A percentile compares a stretch with the other conserved stretches of the same genome.
These are phyloP conservation scores for Zygnema circumcarinatum DNA, from an alignment of 139 green algal genomes.

Conservation along the genomic window DNA sequence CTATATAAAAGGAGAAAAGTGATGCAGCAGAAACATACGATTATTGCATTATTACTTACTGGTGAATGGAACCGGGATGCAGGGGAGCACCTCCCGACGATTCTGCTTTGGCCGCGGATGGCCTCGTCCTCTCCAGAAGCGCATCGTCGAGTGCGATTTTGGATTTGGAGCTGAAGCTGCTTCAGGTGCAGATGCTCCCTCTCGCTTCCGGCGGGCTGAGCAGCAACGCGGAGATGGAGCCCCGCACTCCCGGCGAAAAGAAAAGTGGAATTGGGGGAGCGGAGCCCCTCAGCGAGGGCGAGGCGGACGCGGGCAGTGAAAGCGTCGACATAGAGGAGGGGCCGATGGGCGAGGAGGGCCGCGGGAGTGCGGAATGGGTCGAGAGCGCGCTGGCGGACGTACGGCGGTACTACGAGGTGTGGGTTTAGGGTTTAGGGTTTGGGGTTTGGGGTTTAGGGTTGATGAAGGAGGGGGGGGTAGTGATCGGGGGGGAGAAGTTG, in stretches of 20 bases:
- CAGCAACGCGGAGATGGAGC: not conserved
- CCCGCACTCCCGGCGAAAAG: not conserved
- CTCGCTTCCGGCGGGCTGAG: not conserved
- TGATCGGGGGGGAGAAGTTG: too few relatives aligned
- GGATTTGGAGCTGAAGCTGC: not conserved
- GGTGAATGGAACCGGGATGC: too few relatives aligned
- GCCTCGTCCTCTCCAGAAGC: too few relatives aligned
- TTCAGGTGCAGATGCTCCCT: not conserved
- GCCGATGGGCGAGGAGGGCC: not conserved
- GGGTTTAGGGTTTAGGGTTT: too few relatives aligned
- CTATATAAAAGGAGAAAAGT: too few relatives aligned
- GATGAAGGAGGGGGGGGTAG: too few relatives aligned
- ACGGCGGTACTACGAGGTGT: not conserved
- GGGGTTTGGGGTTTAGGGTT: too few relatives aligned
- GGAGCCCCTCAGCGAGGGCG: too few relatives aligned
- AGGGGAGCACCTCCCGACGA: too few relatives aligned
- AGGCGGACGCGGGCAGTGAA: not conserved
- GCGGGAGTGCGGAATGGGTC: not conserved
- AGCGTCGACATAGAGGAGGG: not conserved
- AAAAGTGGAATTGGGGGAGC: not conserved
- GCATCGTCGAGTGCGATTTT: not conserved
- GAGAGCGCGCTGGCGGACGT: not conserved
- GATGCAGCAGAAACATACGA: too few relatives aligned
- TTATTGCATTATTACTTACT: too few relatives aligned
- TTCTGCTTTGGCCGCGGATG: too few relatives aligned